Conservation (phyloP, 2,329 filamentous ascomycete genomes). For the Aureobasidium mangrovei region DNA sequence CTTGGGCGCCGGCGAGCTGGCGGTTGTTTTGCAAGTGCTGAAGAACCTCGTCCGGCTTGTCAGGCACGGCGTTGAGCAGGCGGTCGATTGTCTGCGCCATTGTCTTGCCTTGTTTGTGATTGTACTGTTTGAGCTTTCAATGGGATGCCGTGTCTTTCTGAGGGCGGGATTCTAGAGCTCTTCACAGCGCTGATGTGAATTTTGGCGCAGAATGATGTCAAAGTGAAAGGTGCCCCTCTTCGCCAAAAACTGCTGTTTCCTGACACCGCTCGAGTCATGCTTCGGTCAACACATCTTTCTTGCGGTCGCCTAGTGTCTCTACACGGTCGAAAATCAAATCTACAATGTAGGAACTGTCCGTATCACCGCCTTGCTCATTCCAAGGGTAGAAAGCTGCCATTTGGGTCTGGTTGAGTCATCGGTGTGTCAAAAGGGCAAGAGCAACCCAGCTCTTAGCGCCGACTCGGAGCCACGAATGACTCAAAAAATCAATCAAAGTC, state of each 20-base stretch:
- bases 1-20: slow-evolving; percentile 67
- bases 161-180: not conserved
- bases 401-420: not conserved
- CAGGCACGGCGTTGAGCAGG: slow-evolving; percentile 57
- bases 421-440: slow-evolving; percentile 1
- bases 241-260: not conserved
- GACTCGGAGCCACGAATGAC: not conserved
- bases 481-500: not conserved
- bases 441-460: not conserved
- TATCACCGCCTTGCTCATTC: too few relatives aligned
- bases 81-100: slow-evolving; percentile 36
- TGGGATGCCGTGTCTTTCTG: not conserved
- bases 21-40: slow-evolving; percentile 66
- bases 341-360: too few relatives aligned
- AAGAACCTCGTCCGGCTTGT: slow-evolving; percentile 66
- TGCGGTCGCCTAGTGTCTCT: too few relatives aligned
- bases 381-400: not conserved
- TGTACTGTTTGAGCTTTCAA: not conserved
- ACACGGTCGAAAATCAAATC: too few relatives aligned
- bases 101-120: not conserved
- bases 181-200: slow-evolving; percentile 2
- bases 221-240: not conserved
- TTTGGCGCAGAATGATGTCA: not conserved
- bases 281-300: not conserved
- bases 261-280: slow-evolving; percentile 7